Base-by-base conservation (phyloP, 108 stramenopile genomes). In the Cyclotella sp. region DNA sequence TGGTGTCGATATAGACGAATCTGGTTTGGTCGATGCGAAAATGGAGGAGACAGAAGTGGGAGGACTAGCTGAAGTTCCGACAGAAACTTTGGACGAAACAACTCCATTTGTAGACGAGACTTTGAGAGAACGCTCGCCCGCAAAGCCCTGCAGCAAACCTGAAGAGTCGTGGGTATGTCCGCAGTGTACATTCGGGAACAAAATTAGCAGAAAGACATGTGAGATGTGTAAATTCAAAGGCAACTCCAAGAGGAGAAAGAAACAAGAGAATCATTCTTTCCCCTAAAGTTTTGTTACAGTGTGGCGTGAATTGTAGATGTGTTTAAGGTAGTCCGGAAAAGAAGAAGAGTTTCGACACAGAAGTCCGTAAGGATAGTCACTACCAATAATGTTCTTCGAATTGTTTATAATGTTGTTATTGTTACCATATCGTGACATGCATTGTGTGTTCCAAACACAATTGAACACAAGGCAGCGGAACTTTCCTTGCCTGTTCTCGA, bases 401-500 rank as follows among this genome's bases (percentile, higher is more conserved):
- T n/a, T n/a, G n/a, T n/a, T n/a, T n/a, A n/a, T n/a, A n/a, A n/a
- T n/a, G n/a, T n/a, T n/a, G n/a, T n/a, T n/a, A n/a, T n/a, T n/a
- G n/a, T n/a, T n/a, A n/a, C 8, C 10, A n/a, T 29, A 21, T 40
- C 9, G 12, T 19, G 16, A 3, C 9, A 60, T 8, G 9, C 16
- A 7, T 60, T 43, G 11, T 44, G 41, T 14, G 63, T 16, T 9
- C 44, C 70, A 71, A 52, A 60, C 39, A 63, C 85, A 68, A 93
- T 84, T 0, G 80, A 70, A 27, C 87, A 87, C 13, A 93, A 77
- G 24, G 81, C 85, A 42, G 61, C 77, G 34, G 89, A 76, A 61
- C 85, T 88, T 72, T 93, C 92, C 19, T 79, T 68, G 1, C 92
- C 95, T 27, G 92, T 90, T 12, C 58, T 90, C 77, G 5, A 97